Evolutionary conservation across 495 filamentous ascomycete species (phyloP), one percentile per base, ranked within the genome.

Genomic region (Staphylotrichum longicolle): DNA sequence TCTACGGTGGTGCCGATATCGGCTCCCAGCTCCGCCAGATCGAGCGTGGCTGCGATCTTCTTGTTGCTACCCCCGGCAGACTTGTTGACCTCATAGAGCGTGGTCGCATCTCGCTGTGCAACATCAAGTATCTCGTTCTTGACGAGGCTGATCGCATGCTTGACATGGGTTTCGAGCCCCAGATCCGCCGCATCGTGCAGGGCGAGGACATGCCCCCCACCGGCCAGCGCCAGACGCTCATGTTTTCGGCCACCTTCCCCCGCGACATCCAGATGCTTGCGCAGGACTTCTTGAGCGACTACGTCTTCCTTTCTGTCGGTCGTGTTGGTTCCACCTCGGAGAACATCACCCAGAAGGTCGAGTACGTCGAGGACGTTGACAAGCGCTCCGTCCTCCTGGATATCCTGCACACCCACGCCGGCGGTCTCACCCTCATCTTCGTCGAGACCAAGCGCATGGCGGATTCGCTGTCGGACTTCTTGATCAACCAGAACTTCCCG

Each of bases 131-230:
- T 71, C 82, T 98, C n/a, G 90, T 98, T 65, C 89, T 98, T 42
- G 94, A 98, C 68, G 94, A 98, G 83, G 94, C 94, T 75, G 94
- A 98, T 81, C 95, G 95, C 75, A 98, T 98, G 94, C 80, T 98
- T 83, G 94, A 98, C 81, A 98, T 98, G 94, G 94, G 94, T 89
- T 98, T 98, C 83, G 94, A 98, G 82, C 94, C 94, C 68, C 94
- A 98, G 77, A 97, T 98, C 74, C 93, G 94, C 66, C 89, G 94
- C 66, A 98, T 98, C 68, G 93, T 98, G 32, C 93, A 98, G 77
- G 91, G 90, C 63, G 94, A 96, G 78, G 94, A 98, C 72, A 97
- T 98, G 94, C 94, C 95, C 41, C 76, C 78, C 49, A 90, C 91
- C 63, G 80, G 89, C 60, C 77, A 82, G 67, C 91, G 95, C 70